These are phyloP conservation scores for Adenanthera pavonina DNA, from an alignment of 306 rosid species.

Conservation along the genomic window DNA sequence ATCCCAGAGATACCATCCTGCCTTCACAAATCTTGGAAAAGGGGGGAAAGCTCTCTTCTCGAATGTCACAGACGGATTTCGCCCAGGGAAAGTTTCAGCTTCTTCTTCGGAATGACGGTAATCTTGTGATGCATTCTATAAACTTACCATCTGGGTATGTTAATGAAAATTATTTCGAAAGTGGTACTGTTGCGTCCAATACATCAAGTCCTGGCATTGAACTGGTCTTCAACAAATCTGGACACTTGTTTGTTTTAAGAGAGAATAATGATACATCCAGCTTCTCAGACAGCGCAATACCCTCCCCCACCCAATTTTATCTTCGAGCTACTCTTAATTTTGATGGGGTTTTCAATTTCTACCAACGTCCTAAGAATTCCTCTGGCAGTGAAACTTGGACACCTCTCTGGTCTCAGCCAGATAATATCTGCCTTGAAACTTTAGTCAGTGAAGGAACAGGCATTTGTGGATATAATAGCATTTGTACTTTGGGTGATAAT, in stretches of 20 bases:
- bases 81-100: conserved; percentile 50
- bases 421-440: background rate
- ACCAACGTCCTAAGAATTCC: conserved; percentile 38
- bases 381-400: conserved; percentile 35
- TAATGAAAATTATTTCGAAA: conserved; percentile 41
- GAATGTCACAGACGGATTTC: conserved; percentile 37
- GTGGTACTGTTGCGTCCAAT: background rate
- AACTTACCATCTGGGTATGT: conserved; percentile 39
- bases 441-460: conserved; percentile 19
- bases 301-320: conserved; percentile 32
- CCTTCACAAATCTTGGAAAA: conserved; percentile 50
- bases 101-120: conserved; percentile 44
- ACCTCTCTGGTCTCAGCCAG: conserved; percentile 35
- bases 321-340: conserved; percentile 50
- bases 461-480: conserved; percentile 51
- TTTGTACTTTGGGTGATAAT: conserved; percentile 29
- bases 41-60: conserved; percentile 47
- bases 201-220: conserved; percentile 39
- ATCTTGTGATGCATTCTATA: conserved; percentile 43
- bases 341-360: conserved; percentile 53
- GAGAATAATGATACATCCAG: conserved; percentile 1
- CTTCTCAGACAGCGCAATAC: background rate
- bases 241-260: conserved; percentile 41
- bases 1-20: conserved; percentile 51
- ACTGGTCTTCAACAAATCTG: conserved; percentile 43